Base-by-base conservation (phyloP, 2,329 filamentous ascomycete species). In the Cladosporium velox region DNA sequence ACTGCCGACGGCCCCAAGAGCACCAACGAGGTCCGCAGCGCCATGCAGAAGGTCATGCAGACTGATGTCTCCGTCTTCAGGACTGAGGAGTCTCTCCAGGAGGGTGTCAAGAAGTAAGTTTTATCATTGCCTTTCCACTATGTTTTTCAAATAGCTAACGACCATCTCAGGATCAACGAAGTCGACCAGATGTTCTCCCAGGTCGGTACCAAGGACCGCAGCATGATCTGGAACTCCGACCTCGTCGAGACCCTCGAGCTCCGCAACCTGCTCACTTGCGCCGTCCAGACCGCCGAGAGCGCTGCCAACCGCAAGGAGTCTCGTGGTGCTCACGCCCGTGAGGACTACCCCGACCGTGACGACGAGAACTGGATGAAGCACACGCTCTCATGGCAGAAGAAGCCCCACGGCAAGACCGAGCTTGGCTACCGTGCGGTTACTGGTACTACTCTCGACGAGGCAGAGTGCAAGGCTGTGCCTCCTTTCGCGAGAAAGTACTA, bases 201-300 rank as follows among this genome's bases (percentile, higher is more conserved):
- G 77, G 90, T 98, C 73, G 92, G 92, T 76, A 97, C 92, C 83
- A 96, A 97, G 88, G 94, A 98, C 81, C 91, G 95, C 81, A 96
- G 92, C 86, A 97, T 98, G 94, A 98, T 98, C 85, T 98, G 94
- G 94, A 98, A 98, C 88, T 93, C 91, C 28, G 94, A 98, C 77
- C 88, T 98, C 47, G 92, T 97, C 69, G 94, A 98, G 86, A 96
- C 94, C 8, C 88, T 99, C 65, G 95, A 99, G 83, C 85, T 98
- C 77, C 88, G 93, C 77, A 99, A 99, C 81, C 82, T 99, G 76
- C 84, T 99, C 78, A 98, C 95, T 76, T 98, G 95, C 88, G 94
- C 93, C 73, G 88, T 91, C 58, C 95, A 99, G 90, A 98, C 95
- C 61, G 95, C 95, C 69, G 87, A 89, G 73, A 87, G 93, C 35